Evolutionary conservation across 2,329 filamentous ascomycete species (phyloP), one percentile per base, ranked within the genome.

Genomic region (Exophiala lecanii-corni): DNA sequence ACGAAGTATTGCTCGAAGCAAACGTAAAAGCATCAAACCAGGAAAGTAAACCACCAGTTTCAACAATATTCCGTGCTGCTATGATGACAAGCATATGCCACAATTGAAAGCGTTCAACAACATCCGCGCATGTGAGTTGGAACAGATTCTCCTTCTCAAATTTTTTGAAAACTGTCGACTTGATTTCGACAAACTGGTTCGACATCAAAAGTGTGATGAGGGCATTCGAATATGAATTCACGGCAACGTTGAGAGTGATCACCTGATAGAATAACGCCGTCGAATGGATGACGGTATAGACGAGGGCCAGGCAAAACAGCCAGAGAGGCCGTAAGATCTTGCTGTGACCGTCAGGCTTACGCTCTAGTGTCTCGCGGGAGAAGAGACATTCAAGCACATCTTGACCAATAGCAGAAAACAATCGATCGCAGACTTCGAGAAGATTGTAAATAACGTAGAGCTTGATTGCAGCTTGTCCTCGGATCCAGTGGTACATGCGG

Each of bases 371-470:
- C 68, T 98, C 92, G 16, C 84, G 79, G 40, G 89, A 96, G 64
- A 97, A 95, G 1, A 98, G 75, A 57, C 91, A 97, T 63, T 98
- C 92, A 4, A 97, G 78, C 1, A 98, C 86, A 63, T 98, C 94
- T 63, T 98, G 94, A 0, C 92, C 92, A 2, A 98, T 74, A 0
- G 92, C 91, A 0, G 88, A 88, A 20, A 97, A 79, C 0, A 98
- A 75, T 5, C 89, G 84, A 64, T 98, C 92, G 41, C 85, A 85
- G 2, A 82, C 81, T 66, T 98, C 92, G 4, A 98, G 78, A 23
- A 96, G 86, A 59, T 98, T 98, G 72, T 95, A 98, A 42, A 98
- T 97, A 46, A 98, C 92, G 62, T 98, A 98, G 9, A 98, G 76
- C 62, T 98, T 98, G 68, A 98, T 96, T 5, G 91, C 89, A 2